Conservation (phyloP, 371 early-diverging fungal genomes). For the Encephalitozoon romaleae region DNA sequence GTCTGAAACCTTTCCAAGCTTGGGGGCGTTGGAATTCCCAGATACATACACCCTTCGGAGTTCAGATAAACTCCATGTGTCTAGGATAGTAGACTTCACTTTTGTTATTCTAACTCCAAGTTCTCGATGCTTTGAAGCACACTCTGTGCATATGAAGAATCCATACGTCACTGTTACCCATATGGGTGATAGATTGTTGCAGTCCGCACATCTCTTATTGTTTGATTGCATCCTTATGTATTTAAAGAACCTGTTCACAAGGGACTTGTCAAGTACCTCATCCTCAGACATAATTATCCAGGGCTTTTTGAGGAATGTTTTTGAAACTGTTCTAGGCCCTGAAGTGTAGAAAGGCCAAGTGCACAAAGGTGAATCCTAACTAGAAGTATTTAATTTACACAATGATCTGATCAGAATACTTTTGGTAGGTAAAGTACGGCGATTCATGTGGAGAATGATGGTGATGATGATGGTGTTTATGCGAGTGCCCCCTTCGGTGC, state of each 20-base stretch:
- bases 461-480: not conserved
- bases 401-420: not conserved
- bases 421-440: not conserved
- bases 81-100: slow-evolving; percentile 40
- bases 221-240: not conserved
- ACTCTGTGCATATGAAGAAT: slow-evolving; percentile 55
- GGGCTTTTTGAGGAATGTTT: not conserved
- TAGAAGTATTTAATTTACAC: not conserved
- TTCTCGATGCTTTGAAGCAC: slow-evolving; percentile 43
- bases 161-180: slow-evolving; percentile 39
- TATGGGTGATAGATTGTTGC: slow-evolving; percentile 30
- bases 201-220: slow-evolving; percentile 53
- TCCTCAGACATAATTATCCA: not conserved
- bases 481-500: not conserved
- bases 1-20: slow-evolving; percentile 13
- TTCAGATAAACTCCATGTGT: slow-evolving; percentile 46
- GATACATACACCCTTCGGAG: slow-evolving; percentile 41
- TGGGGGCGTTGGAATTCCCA: slow-evolving; percentile 39
- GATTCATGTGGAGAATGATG: not conserved
- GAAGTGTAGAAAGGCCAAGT: not conserved
- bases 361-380: not conserved
- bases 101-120: slow-evolving; percentile 24
- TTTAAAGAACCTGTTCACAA: slow-evolving; percentile 30
- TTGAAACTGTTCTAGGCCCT: not conserved
- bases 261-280: not conserved